Percentiles rank a stretch among this genome's conserved stretches.
Evolutionary conservation across 441 rosid genomes (phyloP).

Genomic region (Brassica hybrid): DNA sequence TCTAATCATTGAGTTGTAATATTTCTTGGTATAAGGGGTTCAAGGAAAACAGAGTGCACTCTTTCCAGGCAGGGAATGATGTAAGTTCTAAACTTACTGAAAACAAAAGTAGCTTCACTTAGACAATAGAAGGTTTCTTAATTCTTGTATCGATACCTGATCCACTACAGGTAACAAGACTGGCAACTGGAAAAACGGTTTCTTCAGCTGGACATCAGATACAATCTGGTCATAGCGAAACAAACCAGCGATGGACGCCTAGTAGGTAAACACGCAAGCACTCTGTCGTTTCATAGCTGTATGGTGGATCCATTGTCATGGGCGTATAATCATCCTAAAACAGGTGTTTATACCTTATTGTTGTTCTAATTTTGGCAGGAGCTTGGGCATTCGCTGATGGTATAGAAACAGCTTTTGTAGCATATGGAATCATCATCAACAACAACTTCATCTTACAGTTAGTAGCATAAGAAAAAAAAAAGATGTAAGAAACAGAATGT

Average conservation of each 20-base stretch:
- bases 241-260: constrained; percentile 33
- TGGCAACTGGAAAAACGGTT: constrained; percentile 2
- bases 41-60: constrained; percentile 83
- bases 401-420: constrained; percentile 8
- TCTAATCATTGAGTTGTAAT: constrained; percentile 41
- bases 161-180: constrained; percentile 31
- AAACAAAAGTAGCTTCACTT: constrained; percentile 36
- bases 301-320: background rate
- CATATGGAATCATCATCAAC: constrained; percentile 1
- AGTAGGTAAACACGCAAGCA: constrained; percentile 19
- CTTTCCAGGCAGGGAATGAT: constrained; percentile 67
- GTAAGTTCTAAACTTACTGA: constrained; percentile 47
- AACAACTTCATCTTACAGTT: constrained; percentile 6
- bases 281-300: background rate
- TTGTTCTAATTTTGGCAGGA: constrained; percentile 44
- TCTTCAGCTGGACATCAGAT: constrained; percentile 33
- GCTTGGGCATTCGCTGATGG: constrained; percentile 61
- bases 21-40: constrained; percentile 65
- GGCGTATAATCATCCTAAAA: background rate
- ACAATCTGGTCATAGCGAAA: constrained; percentile 47
- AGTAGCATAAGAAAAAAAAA: background rate
- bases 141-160: constrained; percentile 36
- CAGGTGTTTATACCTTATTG: background rate
- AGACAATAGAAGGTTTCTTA: constrained; percentile 32
- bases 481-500: constrained; percentile 15